Evolutionary conservation across 2,329 filamentous ascomycete species (phyloP), one percentile per base, ranked within the genome.

Genomic region (Raffaelea ambrosiae): DNA sequence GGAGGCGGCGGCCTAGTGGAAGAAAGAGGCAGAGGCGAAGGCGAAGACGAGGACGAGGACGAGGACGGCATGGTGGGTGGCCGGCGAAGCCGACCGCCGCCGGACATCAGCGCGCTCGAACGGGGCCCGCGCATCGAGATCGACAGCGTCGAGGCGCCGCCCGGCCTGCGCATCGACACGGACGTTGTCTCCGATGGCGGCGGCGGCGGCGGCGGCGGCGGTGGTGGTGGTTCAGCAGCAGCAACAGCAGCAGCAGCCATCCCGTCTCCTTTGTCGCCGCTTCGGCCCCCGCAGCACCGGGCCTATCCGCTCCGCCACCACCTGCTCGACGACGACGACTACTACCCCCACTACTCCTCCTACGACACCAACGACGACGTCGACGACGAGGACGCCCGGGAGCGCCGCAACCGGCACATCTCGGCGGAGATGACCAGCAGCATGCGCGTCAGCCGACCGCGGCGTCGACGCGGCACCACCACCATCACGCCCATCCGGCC

Each of bases 371-470:
- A 56, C 2, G 58, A 61, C 31, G 63, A 61, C 31, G 64, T 46
- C 4, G 40, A 21, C 13, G 51, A 66, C 10, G 51, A 66, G 7
- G 69, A 71, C 23, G 75, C 79, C 20, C 67, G 71, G 3, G 69
- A 70, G 11, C 69, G 72, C 31, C 74, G 79, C 39, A 48, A 50
- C 45, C 76, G 81, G 43, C 79, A 85, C 53, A 74, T 86, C 43
- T 83, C 81, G 36, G 88, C 88, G 19, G 90, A 97, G 63, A 79
- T 98, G 61, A 84, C 85, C 36, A 93, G 83, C 63, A 95, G 88
- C 63, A 98, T 98, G 93, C 85, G 91, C 48, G 75, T 97, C 23
- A 82, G 81, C 55, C 79, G 88, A 20, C 80, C 86, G 1, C 70
- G 71, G 29, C 73, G 79, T 42, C 74, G 74, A 40, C 77, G 81